Base-by-base conservation (phyloP, 2,329 filamentous ascomycete genomes). In the Cordyceps sp. region DNA sequence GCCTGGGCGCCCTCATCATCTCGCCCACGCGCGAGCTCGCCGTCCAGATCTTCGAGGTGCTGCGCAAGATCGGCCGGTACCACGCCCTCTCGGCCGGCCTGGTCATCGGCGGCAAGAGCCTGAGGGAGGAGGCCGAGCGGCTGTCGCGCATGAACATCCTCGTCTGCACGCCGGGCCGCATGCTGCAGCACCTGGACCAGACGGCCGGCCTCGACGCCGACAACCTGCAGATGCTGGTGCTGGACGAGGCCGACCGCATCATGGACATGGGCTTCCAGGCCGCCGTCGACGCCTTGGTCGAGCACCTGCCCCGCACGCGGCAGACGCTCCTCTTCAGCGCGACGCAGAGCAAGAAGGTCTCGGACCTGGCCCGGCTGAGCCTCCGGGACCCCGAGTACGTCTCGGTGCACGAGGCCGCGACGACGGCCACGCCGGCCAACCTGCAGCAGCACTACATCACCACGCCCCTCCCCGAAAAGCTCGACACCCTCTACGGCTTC, bases 241-340 rank as follows among this genome's bases (percentile, higher is more conserved):
- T 98, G 35, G 90, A 98, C 46, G 90, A 98, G 54, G 90, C 90
- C 3, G 90, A 98, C 53, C 73, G 90, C 25, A 94, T 94, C 47
- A 75, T 98, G 68, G 90, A 98, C 48, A 90, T 96, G 84, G 90
- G 90, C 5, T 98, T 98, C 52, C 78, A 93, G 54, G 64, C 67
- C 5, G 83, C 83, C 1, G 77, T 98, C 4, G 90, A 98, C 55
- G 90, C 90, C 1, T 80, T 98, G 31, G 59, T 98, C 19, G 85
- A 93, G 38, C 92, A 96, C 50, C 63, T 98, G 2, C 90, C 90
- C 1, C 77, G 73, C 44, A 62, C 78, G 19, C 68, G 90, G 38
- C 90, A 98, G 57, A 98, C 90, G 0, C 66, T 98, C 49, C 71
- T 98, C 9, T 98, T 96, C 62, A 92, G 82, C 48, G 90, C 90